Conservation (phyloP, 768 basidiomycete species). For the Macrolepiota dolichaula region DNA sequence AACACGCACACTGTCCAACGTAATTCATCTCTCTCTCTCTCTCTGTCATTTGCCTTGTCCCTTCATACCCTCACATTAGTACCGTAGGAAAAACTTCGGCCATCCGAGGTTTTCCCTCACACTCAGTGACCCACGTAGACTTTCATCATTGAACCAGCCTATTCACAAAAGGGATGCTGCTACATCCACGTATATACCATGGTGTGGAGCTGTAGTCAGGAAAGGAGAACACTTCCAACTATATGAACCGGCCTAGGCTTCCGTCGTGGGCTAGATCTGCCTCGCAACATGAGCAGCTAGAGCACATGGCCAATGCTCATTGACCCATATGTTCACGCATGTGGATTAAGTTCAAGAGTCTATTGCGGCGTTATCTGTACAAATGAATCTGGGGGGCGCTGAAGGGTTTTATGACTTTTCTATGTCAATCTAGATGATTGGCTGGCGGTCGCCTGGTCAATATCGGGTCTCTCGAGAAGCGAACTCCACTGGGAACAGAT, state of each 20-base stretch:
- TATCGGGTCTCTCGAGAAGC: not conserved
- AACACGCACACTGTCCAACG: not conserved
- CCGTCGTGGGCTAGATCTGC: not conserved
- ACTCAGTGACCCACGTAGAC: not conserved
- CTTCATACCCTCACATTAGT: not conserved
- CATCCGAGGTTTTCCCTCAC: constrained; percentile 26
- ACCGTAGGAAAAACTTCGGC: constrained; percentile 27
- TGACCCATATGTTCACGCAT: constrained; percentile 1
- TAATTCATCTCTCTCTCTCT: not conserved
- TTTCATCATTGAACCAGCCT: not conserved
- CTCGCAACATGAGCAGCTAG: not conserved
- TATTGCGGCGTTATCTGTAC: not conserved
- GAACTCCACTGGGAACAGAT: not conserved
- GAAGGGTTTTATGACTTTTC: no score
- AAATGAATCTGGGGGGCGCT: no score
- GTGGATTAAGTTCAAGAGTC: not conserved
- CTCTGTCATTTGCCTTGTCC: constrained; percentile 2
- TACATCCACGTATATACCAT: not conserved
- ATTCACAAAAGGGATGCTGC: not conserved
- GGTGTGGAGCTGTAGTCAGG: not conserved
- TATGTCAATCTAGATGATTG: not conserved
- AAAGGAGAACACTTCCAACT: not conserved
- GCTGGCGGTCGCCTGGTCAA: not conserved
- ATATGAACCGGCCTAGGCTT: not conserved
- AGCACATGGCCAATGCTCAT: constrained; percentile 4